These are phyloP conservation scores for Dactylellina sp. DNA, from an alignment of 2,329 filamentous ascomycete genomes.

Conservation along the genomic window DNA sequence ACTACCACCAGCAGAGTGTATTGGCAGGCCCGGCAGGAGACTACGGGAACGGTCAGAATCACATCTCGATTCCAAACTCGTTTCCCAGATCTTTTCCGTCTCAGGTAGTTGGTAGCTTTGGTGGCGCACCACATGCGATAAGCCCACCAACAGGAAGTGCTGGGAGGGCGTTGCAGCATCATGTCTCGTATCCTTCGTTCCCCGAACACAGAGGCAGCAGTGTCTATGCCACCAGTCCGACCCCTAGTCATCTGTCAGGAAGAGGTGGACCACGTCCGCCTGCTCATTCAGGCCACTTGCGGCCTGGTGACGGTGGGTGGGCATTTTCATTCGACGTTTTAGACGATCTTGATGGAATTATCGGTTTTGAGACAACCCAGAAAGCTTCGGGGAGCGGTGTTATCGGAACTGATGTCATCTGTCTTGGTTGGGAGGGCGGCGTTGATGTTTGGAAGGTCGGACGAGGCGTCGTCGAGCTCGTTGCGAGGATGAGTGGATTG, in stretches of 20 bases:
- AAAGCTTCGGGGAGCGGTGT: conserved; percentile 54
- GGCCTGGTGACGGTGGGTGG: conserved; percentile 51
- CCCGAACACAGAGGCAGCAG: conserved; percentile 52
- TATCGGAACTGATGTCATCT: conserved; percentile 58
- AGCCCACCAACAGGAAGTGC: conserved; percentile 44
- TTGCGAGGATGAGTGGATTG: conserved; percentile 64
- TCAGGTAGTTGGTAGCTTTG: conserved; percentile 16
- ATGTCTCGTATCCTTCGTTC: conserved; percentile 45
- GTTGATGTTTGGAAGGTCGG: conserved; percentile 61
- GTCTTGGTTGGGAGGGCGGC: conserved; percentile 61
- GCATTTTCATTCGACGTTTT: conserved; percentile 55
- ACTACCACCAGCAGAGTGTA: conserved; percentile 23
- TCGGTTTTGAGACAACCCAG: conserved; percentile 54
- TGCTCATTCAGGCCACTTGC: conserved; percentile 47
- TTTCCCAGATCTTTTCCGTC: conserved; percentile 45
- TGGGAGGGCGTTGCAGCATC: conserved; percentile 50
- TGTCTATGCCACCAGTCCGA: conserved; percentile 55
- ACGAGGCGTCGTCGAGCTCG: conserved; percentile 62
- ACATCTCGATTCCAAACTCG: conserved; percentile 55
- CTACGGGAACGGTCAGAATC: conserved; percentile 45
- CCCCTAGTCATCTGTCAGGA: conserved; percentile 52
- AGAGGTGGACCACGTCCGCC: conserved; percentile 51
- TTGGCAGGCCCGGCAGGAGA: conserved; percentile 22
- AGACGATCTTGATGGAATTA: conserved; percentile 52
- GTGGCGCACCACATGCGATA: conserved; percentile 54